phyloP scores from a whole-genome alignment of 2,329 filamentous ascomycete genomes.

The Venturia asperata region DNA sequence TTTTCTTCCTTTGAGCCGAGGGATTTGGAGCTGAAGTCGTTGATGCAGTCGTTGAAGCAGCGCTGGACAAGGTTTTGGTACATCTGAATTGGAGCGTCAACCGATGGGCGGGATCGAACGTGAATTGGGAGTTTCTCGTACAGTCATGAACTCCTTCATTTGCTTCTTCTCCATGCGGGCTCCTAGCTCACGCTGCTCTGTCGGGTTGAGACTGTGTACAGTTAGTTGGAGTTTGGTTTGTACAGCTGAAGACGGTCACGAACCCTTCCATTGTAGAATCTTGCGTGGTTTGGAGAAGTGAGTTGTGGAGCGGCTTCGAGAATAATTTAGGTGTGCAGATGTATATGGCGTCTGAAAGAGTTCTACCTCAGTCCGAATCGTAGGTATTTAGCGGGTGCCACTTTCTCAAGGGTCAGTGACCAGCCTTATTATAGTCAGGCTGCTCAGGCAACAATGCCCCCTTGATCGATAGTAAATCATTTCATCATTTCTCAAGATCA shows the following conservation, averaged over 20 bases:
- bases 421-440: too few species aligned
- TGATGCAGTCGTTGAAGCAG: slow-evolving; percentile 96
- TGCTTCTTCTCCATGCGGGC: slow-evolving; percentile 94
- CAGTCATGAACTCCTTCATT: slow-evolving; percentile 97
- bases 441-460: background rate
- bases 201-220: slow-evolving; percentile 54
- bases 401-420: background rate
- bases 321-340: background rate
- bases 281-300: background rate
- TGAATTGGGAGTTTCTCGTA: slow-evolving; percentile 43
- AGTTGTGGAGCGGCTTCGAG: background rate
- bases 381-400: background rate
- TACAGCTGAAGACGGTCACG: background rate
- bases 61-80: slow-evolving; percentile 70
- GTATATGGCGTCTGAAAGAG: background rate
- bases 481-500: background rate
- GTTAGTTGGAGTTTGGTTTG: slow-evolving; percentile 17
- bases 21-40: slow-evolving; percentile 97
- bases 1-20: slow-evolving; percentile 80
- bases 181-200: slow-evolving; percentile 90
- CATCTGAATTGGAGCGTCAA: slow-evolving; percentile 42
- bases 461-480: too few species aligned
- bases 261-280: slow-evolving; percentile 30
- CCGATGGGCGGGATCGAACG: slow-evolving; percentile 20
- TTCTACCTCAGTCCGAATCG: background rate